A percentile compares a stretch with the other conserved stretches of the same genome.
phyloP scores from a whole-genome alignment of 2,329 filamentous ascomycete genomes.

The Fusarium pseudoanthophilum region DNA sequence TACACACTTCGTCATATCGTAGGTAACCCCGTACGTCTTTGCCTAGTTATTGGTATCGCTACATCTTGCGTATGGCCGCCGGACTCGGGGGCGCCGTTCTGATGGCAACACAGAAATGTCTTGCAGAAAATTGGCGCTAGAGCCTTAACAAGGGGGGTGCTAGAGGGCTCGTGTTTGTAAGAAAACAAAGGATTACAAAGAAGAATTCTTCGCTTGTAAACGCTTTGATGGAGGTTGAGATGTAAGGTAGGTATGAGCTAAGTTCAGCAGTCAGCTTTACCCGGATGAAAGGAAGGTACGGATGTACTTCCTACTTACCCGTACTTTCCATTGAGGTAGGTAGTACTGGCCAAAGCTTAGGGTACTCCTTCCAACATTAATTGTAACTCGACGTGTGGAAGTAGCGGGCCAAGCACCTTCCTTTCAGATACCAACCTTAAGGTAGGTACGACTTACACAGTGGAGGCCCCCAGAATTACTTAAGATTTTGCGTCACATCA shows the following conservation, averaged over 20 bases:
- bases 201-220: neutral
- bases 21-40: constrained; percentile 2
- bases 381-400: neutral
- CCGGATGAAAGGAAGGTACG: neutral
- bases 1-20: constrained; percentile 31
- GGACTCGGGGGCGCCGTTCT: constrained; percentile 15
- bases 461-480: neutral
- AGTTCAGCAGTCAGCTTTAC: neutral
- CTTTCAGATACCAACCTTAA: neutral
- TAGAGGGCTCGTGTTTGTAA: neutral
- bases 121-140: neutral
- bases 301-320: neutral
- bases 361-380: neutral
- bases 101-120: neutral
- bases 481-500: constrained; percentile 1
- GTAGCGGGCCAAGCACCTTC: neutral
- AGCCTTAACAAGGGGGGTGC: neutral
- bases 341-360: neutral
- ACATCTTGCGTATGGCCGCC: constrained; percentile 5
- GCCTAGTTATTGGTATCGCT: constrained; percentile 14
- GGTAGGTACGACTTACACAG: neutral
- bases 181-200: neutral
- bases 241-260: neutral
- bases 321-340: neutral
- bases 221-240: neutral